phyloP scores from a whole-genome alignment of 2,329 filamentous ascomycete genomes.

The Alternaria tenuissima region DNA sequence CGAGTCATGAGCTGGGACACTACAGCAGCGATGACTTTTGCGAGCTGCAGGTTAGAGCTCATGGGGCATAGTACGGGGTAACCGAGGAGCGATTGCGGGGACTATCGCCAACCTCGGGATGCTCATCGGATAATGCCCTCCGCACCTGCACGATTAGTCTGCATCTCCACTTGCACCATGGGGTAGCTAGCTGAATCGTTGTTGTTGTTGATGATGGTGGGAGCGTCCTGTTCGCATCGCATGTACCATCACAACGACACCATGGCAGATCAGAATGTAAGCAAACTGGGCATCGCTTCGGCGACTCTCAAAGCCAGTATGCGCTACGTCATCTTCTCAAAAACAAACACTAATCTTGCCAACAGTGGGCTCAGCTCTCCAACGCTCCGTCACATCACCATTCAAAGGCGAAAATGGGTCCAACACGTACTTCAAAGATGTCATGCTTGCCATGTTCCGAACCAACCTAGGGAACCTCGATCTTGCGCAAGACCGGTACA shows the following conservation, averaged over 20 bases:
- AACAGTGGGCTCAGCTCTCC: constrained; percentile 44
- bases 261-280: constrained; percentile 40
- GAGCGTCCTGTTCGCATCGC: background rate
- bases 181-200: background rate
- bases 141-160: background rate
- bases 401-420: constrained; percentile 49
- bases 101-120: background rate
- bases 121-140: constrained; percentile 8
- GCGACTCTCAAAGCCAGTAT: constrained; percentile 41
- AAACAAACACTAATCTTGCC: background rate
- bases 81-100: constrained; percentile 2
- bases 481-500: constrained; percentile 46
- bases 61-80: background rate
- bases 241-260: constrained; percentile 6
- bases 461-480: constrained; percentile 41
- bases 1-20: constrained; percentile 22
- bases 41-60: background rate
- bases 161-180: background rate
- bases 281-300: constrained; percentile 46
- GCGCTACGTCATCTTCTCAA: constrained; percentile 5
- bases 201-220: background rate
- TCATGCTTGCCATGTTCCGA: constrained; percentile 43
- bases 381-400: constrained; percentile 44
- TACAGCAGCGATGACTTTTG: background rate
- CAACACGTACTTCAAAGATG: constrained; percentile 49